Evolutionary conservation across 1,284 basidiomycete genomes (phyloP), one percentile per base, ranked within the genome.

Genomic region (Cutaneotrichosporon dermatis): DNA sequence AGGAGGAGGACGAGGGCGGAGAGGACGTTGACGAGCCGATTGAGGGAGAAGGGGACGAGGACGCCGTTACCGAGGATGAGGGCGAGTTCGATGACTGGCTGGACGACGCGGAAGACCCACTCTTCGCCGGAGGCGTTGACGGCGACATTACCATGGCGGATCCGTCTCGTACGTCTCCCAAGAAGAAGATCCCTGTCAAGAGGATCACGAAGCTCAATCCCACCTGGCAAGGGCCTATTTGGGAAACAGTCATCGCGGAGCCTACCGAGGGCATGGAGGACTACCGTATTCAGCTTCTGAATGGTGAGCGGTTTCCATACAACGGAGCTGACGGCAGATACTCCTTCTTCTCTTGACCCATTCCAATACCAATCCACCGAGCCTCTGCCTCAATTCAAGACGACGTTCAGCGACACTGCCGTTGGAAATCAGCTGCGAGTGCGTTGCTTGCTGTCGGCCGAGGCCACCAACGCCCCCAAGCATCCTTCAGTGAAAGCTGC

Each of bases 71-170:
- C 9, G 71, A 73, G 41, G 66, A 67, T 3, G 72, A 73, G 9
- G 73, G 69, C 9, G 71, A 75, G 51, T 72, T 76, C 57, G 76
- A 75, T 49, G 75, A 76, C 56, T 78, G 75, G 76, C 65, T 78
- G 4, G 75, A 75, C 48, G 56, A 62, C 42, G 49, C 59, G 42
- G 65, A 70, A 34, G 66, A 68, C 44, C 52, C 58, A 0, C 8
- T 60, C 3, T 57, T 65, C 49, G 46, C 49, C 71, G 72, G 34
- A 67, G 75, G 51, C 71, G 69, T 12, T 57, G 76, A 48, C 69
- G 70, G 11, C 67, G 75, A 16, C 72, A 73, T 53, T 69, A 67
- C 6, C 64, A 74, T 44, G 75, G 70, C 25, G 39, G 37, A 51
- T 6, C 75, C 52, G 2, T 34, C 75, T 33, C 13, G 44, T 25